Conservation (phyloP, 1,284 basidiomycete genomes). For the Leccinum pachyderme region DNA sequence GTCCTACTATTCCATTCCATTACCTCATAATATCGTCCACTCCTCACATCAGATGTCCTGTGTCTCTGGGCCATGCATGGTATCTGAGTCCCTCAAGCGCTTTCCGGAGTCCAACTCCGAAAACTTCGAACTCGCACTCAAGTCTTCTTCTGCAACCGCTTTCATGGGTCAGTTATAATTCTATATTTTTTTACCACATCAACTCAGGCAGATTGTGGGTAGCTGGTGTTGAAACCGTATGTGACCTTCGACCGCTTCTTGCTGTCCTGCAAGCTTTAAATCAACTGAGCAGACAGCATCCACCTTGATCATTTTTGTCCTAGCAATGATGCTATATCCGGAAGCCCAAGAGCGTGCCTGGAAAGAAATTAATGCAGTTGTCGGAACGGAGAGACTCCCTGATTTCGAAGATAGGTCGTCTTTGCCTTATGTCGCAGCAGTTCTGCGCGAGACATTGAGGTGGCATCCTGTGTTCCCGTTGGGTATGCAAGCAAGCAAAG, state of each 20-base stretch:
- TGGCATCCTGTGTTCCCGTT: constrained; percentile 36
- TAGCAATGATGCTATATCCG: constrained; percentile 40
- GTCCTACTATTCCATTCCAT: not conserved
- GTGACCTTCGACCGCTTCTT: not conserved
- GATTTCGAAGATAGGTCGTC: constrained; percentile 38
- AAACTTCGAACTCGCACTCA: constrained; percentile 28
- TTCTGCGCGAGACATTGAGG: constrained; percentile 42
- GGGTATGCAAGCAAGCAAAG: constrained; percentile 14
- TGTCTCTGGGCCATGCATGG: constrained; percentile 28
- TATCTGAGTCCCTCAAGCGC: constrained; percentile 32
- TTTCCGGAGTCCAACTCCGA: constrained; percentile 16
- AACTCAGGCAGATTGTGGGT: constrained; percentile 7
- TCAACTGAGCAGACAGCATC: constrained; percentile 27
- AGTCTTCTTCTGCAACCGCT: constrained; percentile 33
- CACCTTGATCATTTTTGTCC: constrained; percentile 33
- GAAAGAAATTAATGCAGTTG: constrained; percentile 40
- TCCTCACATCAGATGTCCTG: constrained; percentile 12
- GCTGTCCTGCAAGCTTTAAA: constrained; percentile 1
- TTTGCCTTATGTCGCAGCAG: constrained; percentile 40
- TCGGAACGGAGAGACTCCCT: constrained; percentile 41
- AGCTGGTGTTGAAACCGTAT: constrained; percentile 34
- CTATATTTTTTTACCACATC: not conserved
- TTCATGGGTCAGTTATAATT: constrained; percentile 29
- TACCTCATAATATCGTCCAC: constrained; percentile 1
- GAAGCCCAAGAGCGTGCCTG: constrained; percentile 40